Percentiles rank a stretch among this genome's conserved stretches.
Conservation (phyloP, 768 basidiomycete species). For the Lactarius vividus region DNA sequence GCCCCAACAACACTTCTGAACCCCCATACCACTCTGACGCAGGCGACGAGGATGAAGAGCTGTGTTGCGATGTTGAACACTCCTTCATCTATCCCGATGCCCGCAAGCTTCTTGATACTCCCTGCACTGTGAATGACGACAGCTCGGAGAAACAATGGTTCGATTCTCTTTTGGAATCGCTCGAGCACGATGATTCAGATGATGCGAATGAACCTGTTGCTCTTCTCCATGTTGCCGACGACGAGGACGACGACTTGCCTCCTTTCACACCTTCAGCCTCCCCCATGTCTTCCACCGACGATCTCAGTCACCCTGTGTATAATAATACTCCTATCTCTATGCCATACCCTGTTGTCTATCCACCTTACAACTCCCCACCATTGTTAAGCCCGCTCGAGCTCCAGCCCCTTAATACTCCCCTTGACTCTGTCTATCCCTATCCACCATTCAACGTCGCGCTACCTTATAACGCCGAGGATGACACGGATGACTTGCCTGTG, state of each 20-base stretch:
- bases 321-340: conserved; percentile 47
- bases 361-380: conserved; percentile 57
- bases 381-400: conserved; percentile 51
- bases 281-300: conserved; percentile 76
- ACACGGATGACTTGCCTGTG: conserved; percentile 65
- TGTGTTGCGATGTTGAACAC: conserved; percentile 45
- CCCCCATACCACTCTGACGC: conserved; percentile 40
- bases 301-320: conserved; percentile 56
- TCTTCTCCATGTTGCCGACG: conserved; percentile 54
- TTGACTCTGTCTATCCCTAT: conserved; percentile 33
- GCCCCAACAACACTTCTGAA: conserved; percentile 30
- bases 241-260: conserved; percentile 62
- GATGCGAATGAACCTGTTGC: conserved; percentile 46
- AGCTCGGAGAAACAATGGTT: conserved; percentile 78
- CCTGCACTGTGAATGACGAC: conserved; percentile 36
- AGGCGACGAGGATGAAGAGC: conserved; percentile 49
- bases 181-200: conserved; percentile 69
- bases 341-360: conserved; percentile 65
- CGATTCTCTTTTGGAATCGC: conserved; percentile 71
- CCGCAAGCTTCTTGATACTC: conserved; percentile 47
- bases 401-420: conserved; percentile 42
- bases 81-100: conserved; percentile 83
- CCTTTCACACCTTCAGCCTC: conserved; percentile 61
- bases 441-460: conserved; percentile 51
- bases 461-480: conserved; percentile 61